Evolutionary conservation across 1,284 basidiomycete species (phyloP), one percentile per base, ranked within the genome.

Genomic region (Hortiboletus rubellus): DNA sequence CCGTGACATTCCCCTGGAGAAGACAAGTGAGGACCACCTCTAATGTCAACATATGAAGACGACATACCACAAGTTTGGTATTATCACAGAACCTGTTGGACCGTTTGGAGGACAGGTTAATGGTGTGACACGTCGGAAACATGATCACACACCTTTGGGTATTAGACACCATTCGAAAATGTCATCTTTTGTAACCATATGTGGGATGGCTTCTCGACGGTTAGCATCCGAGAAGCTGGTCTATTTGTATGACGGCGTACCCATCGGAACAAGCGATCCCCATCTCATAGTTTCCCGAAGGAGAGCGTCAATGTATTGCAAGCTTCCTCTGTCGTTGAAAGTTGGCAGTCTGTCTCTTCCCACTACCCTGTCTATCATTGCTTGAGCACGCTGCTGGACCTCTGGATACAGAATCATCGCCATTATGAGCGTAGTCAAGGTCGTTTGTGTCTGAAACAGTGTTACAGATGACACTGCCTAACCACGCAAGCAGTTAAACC

Each of bases 261-360:
- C 50, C 55, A 72, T 54, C 15, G 71, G 69, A 33, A 61, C 52
- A 27, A 62, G 46, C 8, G 65, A 53, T 24, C 53, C 52, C 70
- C 70, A 71, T 50, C 69, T 66, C 49, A 62, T 44, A 9, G 59
- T 57, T 53, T 71, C 69, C 38, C 57, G 52, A 15, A 69, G 41
- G 7, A 71, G 47, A 4, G 70, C 71, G 3, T 72, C 71, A 5
- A 73, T 51, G 41, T 69, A 71, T 17, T 58, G 61, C 46, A 71
- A 54, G 10, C 54, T 61, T n/a, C 50, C 18, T 40, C 55, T 58
- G 50, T 71, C 70, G 9, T 48, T 44, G 27, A 72, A 58, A 12
- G 50, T 53, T 7, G 70, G 71, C 0, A 69, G 41, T 49, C 63
- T 59, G 33, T 55, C 57, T 36, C 55, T 56, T 42, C 66, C 70